These are phyloP conservation scores for Musa itinerans DNA, from an alignment of 176 grass and related monocot genomes.

Conservation along the genomic window DNA sequence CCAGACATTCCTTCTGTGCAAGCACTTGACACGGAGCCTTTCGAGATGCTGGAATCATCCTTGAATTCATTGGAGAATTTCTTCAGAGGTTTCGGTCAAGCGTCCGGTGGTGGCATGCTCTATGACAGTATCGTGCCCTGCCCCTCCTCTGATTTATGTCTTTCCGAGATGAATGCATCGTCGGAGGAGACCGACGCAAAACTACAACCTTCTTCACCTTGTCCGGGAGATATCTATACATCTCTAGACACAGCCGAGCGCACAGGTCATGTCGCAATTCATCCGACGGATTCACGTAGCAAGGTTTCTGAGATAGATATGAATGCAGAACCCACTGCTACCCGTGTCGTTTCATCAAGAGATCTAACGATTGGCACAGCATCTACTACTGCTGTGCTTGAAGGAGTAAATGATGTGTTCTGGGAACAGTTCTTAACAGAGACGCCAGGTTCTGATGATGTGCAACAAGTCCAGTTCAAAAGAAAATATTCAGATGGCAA, in stretches of 20 bases:
- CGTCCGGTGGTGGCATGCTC: conserved; percentile 35
- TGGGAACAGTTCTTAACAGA: conserved; percentile 95
- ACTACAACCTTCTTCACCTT: conserved; percentile 39
- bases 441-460: conserved; percentile 40
- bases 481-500: conserved; percentile 40
- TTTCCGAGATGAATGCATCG: conserved; percentile 48
- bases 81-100: conserved; percentile 49
- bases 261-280: conserved; percentile 36
- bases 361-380: conserved; percentile 25
- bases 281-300: conserved; percentile 27
- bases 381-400: conserved; percentile 10
- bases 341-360: conserved; percentile 47
- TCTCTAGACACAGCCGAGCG: conserved; percentile 40
- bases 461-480: conserved; percentile 71
- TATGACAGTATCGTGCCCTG: conserved; percentile 42
- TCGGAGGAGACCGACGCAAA: conserved; percentile 45
- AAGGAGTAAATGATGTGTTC: conserved; percentile 68
- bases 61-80: conserved; percentile 79
- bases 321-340: conserved; percentile 63
- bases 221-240: conserved; percentile 34
- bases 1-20: conserved; percentile 5
- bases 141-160: conserved; percentile 39
- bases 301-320: conserved; percentile 81
- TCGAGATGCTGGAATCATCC: conserved; percentile 86
- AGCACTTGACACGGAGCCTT: conserved; percentile 46